Evolutionary conservation across 2,329 filamentous ascomycete species (phyloP), one percentile per base, ranked within the genome.

Genomic region (Monilinia polystroma): DNA sequence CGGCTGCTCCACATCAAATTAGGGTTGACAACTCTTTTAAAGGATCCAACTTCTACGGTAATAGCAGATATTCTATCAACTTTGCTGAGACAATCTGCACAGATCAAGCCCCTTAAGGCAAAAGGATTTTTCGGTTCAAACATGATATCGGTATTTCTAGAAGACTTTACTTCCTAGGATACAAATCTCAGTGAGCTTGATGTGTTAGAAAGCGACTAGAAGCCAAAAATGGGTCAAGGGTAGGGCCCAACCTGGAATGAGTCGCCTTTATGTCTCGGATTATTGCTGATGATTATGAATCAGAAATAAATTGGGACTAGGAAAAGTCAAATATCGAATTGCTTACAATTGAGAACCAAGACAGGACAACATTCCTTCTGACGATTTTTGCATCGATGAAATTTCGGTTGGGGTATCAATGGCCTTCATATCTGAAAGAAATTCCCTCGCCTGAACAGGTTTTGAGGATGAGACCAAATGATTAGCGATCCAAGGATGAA

Each of bases 391-490:
- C 32, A 49, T 32, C 20, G n/a, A 38, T 60, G 20, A 51, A 38
- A 60, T 51, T 20, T 60, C n/a, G 45, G 58, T 49, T 38, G 26
- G 26, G 26, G 18, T 49, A 20, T 49, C 26, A 60, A 51, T 16
- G 57, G 23, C 32, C 23, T 51, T 26, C 29, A 18, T 38, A 38
- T 35, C n/a, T 23, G 14, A 26, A 41, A 51, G 58, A 32, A 11
- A 51, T 32, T n/a, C 14, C 45, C 38, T n/a, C 45, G 26, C 26
- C n/a, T 49, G 43, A 35, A 60, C 47, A 18, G n/a, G n/a, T 26
- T 26, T 38, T 12, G 45, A 38, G 58, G 51, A 62, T 51, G 51
- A n/a, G 62, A 49, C 62, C 43, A 41, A 38, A 59, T 59, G 63
- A 20, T 47, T n/a, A 54, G 26, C 10, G 20, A 52, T 43, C 32